Evolutionary conservation across 2,329 filamentous ascomycete species (phyloP).

Genomic region (Incumbomyces lentus): DNA sequence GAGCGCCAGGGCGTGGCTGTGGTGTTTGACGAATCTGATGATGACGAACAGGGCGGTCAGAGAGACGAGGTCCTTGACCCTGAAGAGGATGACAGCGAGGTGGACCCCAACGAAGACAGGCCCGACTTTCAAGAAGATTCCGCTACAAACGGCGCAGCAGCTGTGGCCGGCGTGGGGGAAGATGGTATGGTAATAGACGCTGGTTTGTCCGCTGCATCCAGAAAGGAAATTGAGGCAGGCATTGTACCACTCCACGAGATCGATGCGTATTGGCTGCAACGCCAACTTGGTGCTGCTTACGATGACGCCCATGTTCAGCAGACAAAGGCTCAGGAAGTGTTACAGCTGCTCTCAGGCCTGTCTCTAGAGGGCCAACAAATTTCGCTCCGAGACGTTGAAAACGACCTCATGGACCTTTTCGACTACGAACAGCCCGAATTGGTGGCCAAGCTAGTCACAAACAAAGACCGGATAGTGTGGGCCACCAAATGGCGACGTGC

Average conservation of each 20-base stretch:
- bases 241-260: slow-evolving; percentile 76
- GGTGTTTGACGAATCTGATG: slow-evolving; percentile 85
- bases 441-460: slow-evolving; percentile 80
- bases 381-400: slow-evolving; percentile 84
- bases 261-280: slow-evolving; percentile 93
- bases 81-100: slow-evolving; percentile 61
- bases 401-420: slow-evolving; percentile 96
- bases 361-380: slow-evolving; percentile 68
- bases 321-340: slow-evolving; percentile 76
- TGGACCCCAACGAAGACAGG: slow-evolving; percentile 61
- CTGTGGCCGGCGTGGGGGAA: slow-evolving; percentile 35
- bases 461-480: slow-evolving; percentile 92
- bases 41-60: slow-evolving; percentile 70
- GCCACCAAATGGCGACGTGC: slow-evolving; percentile 76
- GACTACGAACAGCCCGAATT: slow-evolving; percentile 94
- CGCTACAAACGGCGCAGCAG: slow-evolving; percentile 8
- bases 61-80: slow-evolving; percentile 77
- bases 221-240: slow-evolving; percentile 36
- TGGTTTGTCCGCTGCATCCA: slow-evolving; percentile 40
- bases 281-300: slow-evolving; percentile 80
- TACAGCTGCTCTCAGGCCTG: slow-evolving; percentile 71
- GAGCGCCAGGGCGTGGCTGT: slow-evolving; percentile 95
- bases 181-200: slow-evolving; percentile 67
- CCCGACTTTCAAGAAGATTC: slow-evolving; percentile 40
- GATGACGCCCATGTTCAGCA: slow-evolving; percentile 86